phyloP scores from a whole-genome alignment of 495 filamentous ascomycete genomes.

The Durotheca rogersii region DNA sequence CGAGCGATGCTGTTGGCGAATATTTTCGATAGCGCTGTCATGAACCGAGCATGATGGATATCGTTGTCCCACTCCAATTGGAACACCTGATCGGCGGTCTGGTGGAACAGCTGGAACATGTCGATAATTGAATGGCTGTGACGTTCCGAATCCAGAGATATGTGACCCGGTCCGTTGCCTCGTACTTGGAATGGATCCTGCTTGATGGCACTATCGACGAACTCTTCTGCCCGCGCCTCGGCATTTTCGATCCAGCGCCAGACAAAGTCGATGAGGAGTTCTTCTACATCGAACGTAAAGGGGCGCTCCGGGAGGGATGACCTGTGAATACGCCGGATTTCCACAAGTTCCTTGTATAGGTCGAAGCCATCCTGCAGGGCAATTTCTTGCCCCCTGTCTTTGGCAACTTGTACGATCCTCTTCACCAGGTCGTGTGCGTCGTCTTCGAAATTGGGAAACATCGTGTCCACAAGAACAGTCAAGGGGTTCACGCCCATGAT shows the following conservation, averaged over 20 bases:
- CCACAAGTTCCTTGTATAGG: conserved; percentile 82
- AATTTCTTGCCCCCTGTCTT: conserved; percentile 70
- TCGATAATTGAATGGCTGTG: conserved; percentile 94
- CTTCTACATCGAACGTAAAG: conserved; percentile 87
- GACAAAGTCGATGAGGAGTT: conserved; percentile 82
- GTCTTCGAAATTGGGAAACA: conserved; percentile 85
- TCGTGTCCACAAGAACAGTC: conserved; percentile 73
- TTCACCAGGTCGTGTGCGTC: conserved; percentile 81
- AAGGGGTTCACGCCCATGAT: conserved; percentile 90
- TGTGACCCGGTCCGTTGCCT: conserved; percentile 55
- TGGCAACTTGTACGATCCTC: conserved; percentile 70
- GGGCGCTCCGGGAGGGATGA: conserved; percentile 63
- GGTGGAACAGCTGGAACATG: conserved; percentile 89
- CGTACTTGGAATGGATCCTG: conserved; percentile 80
- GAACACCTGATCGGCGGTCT: conserved; percentile 81
- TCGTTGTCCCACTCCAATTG: conserved; percentile 90
- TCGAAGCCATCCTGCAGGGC: conserved; percentile 89
- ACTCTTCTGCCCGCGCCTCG: conserved; percentile 74
- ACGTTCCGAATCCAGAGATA: conserved; percentile 75
- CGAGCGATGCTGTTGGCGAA: conserved; percentile 79
- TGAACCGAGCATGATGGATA: conserved; percentile 90
- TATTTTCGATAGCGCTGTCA: conserved; percentile 89
- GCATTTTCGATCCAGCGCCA: conserved; percentile 90
- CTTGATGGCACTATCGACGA: conserved; percentile 86
- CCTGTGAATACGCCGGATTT: conserved; percentile 75